Evolutionary conservation across 306 rosid genomes (phyloP).

Genomic region (Lablab purpureus): DNA sequence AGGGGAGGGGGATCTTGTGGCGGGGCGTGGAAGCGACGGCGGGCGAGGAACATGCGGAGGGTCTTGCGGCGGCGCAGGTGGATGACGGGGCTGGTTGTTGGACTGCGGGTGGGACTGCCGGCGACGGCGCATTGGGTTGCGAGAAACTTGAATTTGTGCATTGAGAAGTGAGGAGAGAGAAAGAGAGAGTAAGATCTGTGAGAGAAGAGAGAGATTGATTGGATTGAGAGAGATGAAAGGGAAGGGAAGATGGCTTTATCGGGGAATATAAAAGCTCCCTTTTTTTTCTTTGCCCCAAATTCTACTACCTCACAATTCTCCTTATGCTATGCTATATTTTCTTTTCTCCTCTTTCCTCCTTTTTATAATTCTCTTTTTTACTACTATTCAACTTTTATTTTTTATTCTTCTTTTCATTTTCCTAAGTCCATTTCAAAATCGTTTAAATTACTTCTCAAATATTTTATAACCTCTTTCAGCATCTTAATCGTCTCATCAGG

Average conservation of each 20-base stretch:
- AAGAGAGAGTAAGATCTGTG: slow-evolving; percentile 68
- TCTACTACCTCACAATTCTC: neutral
- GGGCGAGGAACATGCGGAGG: slow-evolving; percentile 82
- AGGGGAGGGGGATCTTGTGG: slow-evolving; percentile 42
- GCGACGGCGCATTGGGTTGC: slow-evolving; percentile 91
- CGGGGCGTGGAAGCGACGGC: slow-evolving; percentile 57
- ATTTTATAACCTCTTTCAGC: too few relatives aligned
- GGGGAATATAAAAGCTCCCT: slow-evolving; percentile 36
- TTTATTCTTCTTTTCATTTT: too few relatives aligned
- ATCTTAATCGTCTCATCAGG: too few relatives aligned
- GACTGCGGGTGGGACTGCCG: slow-evolving; percentile 74
- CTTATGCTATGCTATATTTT: too few relatives aligned
- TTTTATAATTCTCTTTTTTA: neutral
- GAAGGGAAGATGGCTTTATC: slow-evolving; percentile 3
- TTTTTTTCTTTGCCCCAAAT: slow-evolving; percentile 20
- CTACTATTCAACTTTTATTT: too few relatives aligned
- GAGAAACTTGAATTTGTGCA: slow-evolving; percentile 87
- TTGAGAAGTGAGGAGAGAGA: slow-evolving; percentile 56
- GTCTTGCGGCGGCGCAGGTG: slow-evolving; percentile 92
- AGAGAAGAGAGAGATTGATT: neutral
- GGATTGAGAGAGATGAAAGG: neutral
- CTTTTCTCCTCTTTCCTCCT: neutral
- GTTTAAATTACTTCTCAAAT: too few relatives aligned
- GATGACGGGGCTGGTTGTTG: slow-evolving; percentile 82
- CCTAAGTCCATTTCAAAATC: too few relatives aligned